Evolutionary conservation across 768 basidiomycete genomes (phyloP).

Genomic region (Saitozyma podzolica): DNA sequence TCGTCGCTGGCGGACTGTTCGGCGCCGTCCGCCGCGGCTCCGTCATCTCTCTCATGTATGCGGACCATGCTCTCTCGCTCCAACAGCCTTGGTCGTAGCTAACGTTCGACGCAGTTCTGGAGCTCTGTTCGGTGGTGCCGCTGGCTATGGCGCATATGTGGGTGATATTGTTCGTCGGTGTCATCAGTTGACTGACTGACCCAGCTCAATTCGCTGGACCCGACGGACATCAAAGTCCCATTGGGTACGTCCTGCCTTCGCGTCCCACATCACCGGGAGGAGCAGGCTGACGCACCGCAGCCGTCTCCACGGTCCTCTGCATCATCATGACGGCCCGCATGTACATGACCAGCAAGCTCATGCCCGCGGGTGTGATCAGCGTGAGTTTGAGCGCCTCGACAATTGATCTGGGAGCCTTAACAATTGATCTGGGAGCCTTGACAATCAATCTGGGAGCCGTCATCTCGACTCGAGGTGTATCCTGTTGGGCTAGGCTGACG

Average conservation of each 20-base stretch:
- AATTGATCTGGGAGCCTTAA: too few species aligned
- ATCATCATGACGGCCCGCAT: background rate
- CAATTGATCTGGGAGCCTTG: too few species aligned
- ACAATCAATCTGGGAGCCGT: too few species aligned
- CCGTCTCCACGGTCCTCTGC: background rate
- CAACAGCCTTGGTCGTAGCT: constrained; percentile 4
- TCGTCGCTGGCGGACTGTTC: constrained; percentile 9
- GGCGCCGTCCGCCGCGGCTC: constrained; percentile 15
- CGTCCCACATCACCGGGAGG: background rate
- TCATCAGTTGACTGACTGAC: background rate
- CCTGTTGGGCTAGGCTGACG: background rate
- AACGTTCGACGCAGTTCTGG: background rate
- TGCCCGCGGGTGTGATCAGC: background rate
- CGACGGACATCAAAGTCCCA: background rate
- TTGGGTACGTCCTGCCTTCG: background rate
- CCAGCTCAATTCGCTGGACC: background rate
- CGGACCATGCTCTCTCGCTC: constrained; percentile 31
- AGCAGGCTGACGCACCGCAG: background rate
- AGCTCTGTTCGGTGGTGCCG: background rate
- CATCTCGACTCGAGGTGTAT: background rate
- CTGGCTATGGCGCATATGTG: background rate
- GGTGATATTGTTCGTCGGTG: background rate
- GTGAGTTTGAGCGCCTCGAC: background rate
- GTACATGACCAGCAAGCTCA: background rate
- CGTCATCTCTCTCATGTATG: constrained; percentile 14